A percentile compares a stretch with the other conserved stretches of the same genome.
These are phyloP conservation scores for Venturia carpophila DNA, from an alignment of 2,329 filamentous ascomycete genomes.

Conservation along the genomic window DNA sequence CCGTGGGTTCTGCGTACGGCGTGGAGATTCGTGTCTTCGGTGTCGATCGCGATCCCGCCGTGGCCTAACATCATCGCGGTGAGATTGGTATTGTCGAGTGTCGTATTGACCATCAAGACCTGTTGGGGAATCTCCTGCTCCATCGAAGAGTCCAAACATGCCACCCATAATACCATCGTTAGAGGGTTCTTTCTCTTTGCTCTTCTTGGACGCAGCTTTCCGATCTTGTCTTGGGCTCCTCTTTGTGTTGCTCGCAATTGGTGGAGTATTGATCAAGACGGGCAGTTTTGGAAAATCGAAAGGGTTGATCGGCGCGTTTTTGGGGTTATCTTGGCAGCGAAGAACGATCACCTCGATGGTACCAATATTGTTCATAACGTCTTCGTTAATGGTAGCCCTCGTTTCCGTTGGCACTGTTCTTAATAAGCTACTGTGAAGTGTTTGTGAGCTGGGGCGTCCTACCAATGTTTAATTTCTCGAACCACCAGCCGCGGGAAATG, in stretches of 20 bases:
- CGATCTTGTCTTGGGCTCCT: conserved; percentile 8
- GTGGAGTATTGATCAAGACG: conserved; percentile 13
- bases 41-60: neutral
- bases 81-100: neutral
- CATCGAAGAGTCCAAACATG: conserved; percentile 29
- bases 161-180: conserved; percentile 22
- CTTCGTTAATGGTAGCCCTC: conserved; percentile 28
- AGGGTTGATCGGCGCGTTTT: conserved; percentile 15
- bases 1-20: neutral
- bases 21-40: neutral
- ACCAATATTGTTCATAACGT: conserved; percentile 35
- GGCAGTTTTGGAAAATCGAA: conserved; percentile 7
- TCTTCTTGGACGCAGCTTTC: neutral
- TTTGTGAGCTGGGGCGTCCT: conserved; percentile 20
- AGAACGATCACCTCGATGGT: conserved; percentile 43
- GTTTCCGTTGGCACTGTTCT: conserved; percentile 32
- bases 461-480: conserved; percentile 44
- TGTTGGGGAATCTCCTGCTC: conserved; percentile 25
- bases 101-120: conserved; percentile 10
- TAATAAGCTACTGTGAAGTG: conserved; percentile 22
- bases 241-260: conserved; percentile 9
- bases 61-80: neutral
- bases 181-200: conserved; percentile 5
- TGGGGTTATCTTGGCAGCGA: conserved; percentile 32
- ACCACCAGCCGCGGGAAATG: conserved; percentile 46